Base-by-base conservation (phyloP, 1,284 basidiomycete genomes). In the Neonothopanus nambi region DNA sequence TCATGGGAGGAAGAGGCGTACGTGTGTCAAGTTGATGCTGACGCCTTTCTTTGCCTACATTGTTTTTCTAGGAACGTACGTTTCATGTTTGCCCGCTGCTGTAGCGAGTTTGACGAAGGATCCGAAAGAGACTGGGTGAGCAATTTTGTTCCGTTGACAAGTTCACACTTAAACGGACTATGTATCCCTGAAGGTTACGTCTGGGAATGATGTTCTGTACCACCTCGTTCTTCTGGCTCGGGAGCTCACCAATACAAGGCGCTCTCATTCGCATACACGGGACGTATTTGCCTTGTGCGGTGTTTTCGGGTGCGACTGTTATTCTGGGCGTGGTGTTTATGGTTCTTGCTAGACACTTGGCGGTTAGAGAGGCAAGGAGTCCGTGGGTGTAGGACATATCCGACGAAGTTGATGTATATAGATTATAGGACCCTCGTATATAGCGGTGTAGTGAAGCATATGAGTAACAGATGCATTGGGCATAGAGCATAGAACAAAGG, bases 181-280 rank as follows among this genome's bases (percentile, higher is more conserved):
- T 38, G 30, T n/a, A 24, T 28, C 8, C 30, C 11, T 17, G 12
- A 9, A 55, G 61, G 28, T 39, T 62, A 30, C 48, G 57, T 3
- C 56, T 62, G 12, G 61, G 59, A 28, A 62, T 60, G 61, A 53
- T 55, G 46, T 60, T 59, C 26, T 62, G 58, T 54, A 41, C 41
- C 26, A 56, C 61, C 6, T 59, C 59, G 1, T 62, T 62, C 44
- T 59, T 57, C 45, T 62, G 61, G 61, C 57, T 62, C 7, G 61
- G 52, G 23, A 56, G 61, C 40, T 54, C 61, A 24, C 60, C 60
- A 18, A 52, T 62, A 9, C 61, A 62, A 48, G 61, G 61, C 11
- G 59, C 56, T 23, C 43, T 62, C 12, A 59, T 62, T 21, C 48
- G 52, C 0, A 15, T 56, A 5, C 48, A 54, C 11, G 50, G 50